Percentiles rank a stretch among this genome's conserved stretches.
These are phyloP conservation scores for Metschnikowia dekortorum DNA, from an alignment of 805 yeast species.

Conservation along the genomic window DNA sequence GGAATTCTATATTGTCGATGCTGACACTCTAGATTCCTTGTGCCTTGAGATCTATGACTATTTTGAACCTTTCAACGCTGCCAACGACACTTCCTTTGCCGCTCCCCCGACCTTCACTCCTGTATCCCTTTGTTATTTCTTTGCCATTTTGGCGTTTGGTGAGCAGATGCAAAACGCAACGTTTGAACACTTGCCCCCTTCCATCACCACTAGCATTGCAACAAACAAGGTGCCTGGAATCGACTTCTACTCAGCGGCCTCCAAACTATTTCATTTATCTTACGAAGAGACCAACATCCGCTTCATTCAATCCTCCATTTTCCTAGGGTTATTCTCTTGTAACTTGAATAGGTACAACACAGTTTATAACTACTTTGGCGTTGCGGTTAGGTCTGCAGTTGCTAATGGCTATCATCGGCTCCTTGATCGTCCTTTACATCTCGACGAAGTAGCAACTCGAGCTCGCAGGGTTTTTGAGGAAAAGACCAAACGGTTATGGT, in stretches of 20 bases:
- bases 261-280: slow-evolving; percentile 28
- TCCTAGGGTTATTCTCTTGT: slow-evolving; percentile 34
- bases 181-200: slow-evolving; percentile 7
- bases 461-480: slow-evolving; percentile 17
- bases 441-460: slow-evolving; percentile 1
- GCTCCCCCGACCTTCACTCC: slow-evolving; percentile 9
- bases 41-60: slow-evolving; percentile 16
- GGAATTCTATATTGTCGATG: slow-evolving; percentile 34
- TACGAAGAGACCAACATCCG: slow-evolving; percentile 26
- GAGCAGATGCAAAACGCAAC: slow-evolving; percentile 26
- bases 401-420: slow-evolving; percentile 37
- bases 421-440: slow-evolving; percentile 9
- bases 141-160: slow-evolving; percentile 34
- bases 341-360: slow-evolving; percentile 36
- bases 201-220: slow-evolving; percentile 6
- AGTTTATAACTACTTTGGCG: slow-evolving; percentile 36
- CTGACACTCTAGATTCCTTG: slow-evolving; percentile 14
- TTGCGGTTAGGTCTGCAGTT: slow-evolving; percentile 36
- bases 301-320: slow-evolving; percentile 33
- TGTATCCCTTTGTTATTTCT: slow-evolving; percentile 28
- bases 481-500: slow-evolving; percentile 37
- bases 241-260: slow-evolving; percentile 29
- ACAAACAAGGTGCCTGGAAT: slow-evolving; percentile 29
- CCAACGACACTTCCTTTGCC: slow-evolving; percentile 1
- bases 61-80: slow-evolving; percentile 2